Conservation (phyloP, 192 early-diverging fungal species). For the Funneliformis geosporum region DNA sequence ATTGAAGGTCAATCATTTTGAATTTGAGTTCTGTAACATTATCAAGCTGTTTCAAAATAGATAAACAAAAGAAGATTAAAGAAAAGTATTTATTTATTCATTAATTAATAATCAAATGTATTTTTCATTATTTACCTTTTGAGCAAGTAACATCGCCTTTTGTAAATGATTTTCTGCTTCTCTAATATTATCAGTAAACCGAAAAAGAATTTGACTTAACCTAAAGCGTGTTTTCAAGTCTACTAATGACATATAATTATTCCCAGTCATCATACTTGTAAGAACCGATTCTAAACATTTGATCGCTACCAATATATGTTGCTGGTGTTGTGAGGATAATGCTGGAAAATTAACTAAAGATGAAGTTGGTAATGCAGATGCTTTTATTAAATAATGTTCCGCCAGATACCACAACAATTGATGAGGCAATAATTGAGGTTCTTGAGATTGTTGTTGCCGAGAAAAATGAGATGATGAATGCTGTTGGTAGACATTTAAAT, state of each 20-base stretch:
- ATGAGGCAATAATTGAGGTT: conserved; percentile 6
- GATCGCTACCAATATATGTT: conserved; percentile 39
- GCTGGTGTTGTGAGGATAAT: conserved; percentile 35
- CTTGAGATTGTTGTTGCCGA: conserved; percentile 1
- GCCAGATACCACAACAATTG: conserved; percentile 29
- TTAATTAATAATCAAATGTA: neutral
- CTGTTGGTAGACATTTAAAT: neutral
- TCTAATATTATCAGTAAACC: conserved; percentile 43
- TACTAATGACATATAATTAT: conserved; percentile 23
- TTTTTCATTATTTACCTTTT: conserved; percentile 22
- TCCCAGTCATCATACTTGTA: conserved; percentile 36
- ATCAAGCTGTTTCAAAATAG: conserved; percentile 20
- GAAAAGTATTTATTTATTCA: neutral
- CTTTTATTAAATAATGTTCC: conserved; percentile 20
- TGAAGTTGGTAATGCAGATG: conserved; percentile 5
- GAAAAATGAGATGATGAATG: neutral
- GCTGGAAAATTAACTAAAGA: conserved; percentile 3
- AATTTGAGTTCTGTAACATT: conserved; percentile 24
- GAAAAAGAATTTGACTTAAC: conserved; percentile 44
- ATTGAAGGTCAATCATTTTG: conserved; percentile 30
- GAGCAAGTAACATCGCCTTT: conserved; percentile 23
- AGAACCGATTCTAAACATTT: conserved; percentile 42
- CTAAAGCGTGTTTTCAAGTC: conserved; percentile 41
- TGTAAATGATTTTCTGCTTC: conserved; percentile 28
- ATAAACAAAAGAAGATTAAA: neutral